Base-by-base conservation (phyloP, 2,329 filamentous ascomycete genomes). In the Phoma sp. region DNA sequence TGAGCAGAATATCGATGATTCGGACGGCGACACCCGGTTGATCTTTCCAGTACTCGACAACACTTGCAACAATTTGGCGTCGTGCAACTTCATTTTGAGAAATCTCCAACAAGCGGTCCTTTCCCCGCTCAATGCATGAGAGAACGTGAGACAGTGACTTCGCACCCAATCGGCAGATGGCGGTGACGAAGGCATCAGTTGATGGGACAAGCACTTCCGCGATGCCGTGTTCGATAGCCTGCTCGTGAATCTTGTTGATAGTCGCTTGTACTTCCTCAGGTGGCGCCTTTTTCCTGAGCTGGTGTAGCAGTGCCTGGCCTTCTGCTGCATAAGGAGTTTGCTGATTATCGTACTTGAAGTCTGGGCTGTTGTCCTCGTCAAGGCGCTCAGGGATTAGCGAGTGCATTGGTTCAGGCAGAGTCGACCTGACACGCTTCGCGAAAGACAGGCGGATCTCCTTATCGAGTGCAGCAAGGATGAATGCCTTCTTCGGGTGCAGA, bases 391-490 rank as follows among this genome's bases (percentile, higher is more conserved):
- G 84, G 61, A 99, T 93, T 56, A 99, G 79, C 2, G 81, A 79
- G 65, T 93, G 87, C 71, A 96, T 98, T 7, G 88, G 86, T 47
- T 90, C 87, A 1, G 93, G 95, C 7, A 99, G 80, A 5, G 95
- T 98, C 59, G 93, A 93, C 74, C 95, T 93, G 70, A 99, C 96
- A 51, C 95, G 88, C 76, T 96, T 93, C 0, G 95, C 92, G 74
- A 99, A 99, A 69, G 92, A 97, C 42, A 99, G 81, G 5, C 95
- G 89, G 61, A 99, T 96, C 78, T 99, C 95, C 79, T 98, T 98
- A 72, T 99, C 95, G 53, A 99, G 78, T 3, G 92, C 89, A 17
- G 92, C 93, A 47, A 88, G 82, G 61, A 99, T 95, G 76, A 99
- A 97, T 26, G 93, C 91, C 77, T 97, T 97, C 78, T 88, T 90